Evolutionary conservation across 2,329 filamentous ascomycete genomes (phyloP), one percentile per base, ranked within the genome.

Genomic region (Xylaria sp.): DNA sequence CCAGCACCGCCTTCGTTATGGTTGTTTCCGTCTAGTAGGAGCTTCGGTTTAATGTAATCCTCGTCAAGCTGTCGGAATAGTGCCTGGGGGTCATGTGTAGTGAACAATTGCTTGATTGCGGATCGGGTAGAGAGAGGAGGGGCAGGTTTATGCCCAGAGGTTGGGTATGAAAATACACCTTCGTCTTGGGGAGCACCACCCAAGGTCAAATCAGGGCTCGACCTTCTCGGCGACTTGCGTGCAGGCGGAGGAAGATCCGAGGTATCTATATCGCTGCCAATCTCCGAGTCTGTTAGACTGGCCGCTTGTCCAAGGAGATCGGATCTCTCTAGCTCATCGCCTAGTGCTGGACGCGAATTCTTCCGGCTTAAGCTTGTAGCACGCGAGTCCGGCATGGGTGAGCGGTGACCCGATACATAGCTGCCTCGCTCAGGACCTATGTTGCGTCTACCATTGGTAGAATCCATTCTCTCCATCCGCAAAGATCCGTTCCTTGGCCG

Each of bases 61-160:
- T 99, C 96, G 79, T 99, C 96, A 69, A 99, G 84, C 81, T 97
- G 94, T 74, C 90, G 91, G 81, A 99, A 97, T 82, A 97, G 89
- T 55, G 92, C 94, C 10, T 93, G 92, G 54, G 97, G 94, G 79
- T 99, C 96, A 60, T 97, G 94, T 0, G 92, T 88, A 18, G 92
- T 92, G 74, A 97, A 90, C 9, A 99, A 84, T 77, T 95, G 92
- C 66, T 90, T 90, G 67, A 98, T 89, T 0, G 94, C 92, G 37
- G 90, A 92, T 23, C 90, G 88, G 12, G 93, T 93, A 34, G 89
- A 92, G n/a, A 94, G 83, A 51, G 86, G 82, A 57, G 83, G 74
- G 60, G 80, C 31, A 18, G 78, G 73, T 54, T 73, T 72, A 31
- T 79, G 77, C 13, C 78, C 78, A 12, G 78, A 80, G 37, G 78